These are phyloP conservation scores for Termitomyces sp. DNA, from an alignment of 768 basidiomycete genomes.

Conservation along the genomic window DNA sequence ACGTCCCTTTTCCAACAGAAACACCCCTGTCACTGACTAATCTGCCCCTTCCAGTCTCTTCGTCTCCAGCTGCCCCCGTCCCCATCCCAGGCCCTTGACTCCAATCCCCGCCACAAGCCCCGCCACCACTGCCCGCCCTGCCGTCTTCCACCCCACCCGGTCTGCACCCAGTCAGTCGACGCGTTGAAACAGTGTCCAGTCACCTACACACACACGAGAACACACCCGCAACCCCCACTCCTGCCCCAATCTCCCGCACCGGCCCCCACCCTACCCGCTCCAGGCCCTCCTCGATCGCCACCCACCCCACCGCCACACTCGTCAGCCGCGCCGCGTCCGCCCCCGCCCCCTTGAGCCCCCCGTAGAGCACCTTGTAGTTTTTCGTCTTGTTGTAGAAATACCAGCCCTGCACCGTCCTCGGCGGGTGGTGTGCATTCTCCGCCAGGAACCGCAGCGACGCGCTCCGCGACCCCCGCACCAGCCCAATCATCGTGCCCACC, in stretches of 20 bases:
- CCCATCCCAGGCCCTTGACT: conserved; percentile 44
- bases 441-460: conserved; percentile 81
- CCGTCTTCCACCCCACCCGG: conserved; percentile 48
- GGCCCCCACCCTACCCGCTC: conserved; percentile 30
- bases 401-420: conserved; percentile 85
- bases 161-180: conserved; percentile 31
- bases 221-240: conserved; percentile 53
- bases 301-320: conserved; percentile 34
- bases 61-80: conserved; percentile 22
- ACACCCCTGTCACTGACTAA: conserved; percentile 6
- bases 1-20: conserved; percentile 1
- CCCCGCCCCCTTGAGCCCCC: conserved; percentile 64
- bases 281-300: conserved; percentile 38
- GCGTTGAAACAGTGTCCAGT: conserved; percentile 1
- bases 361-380: conserved; percentile 80
- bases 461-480: conserved; percentile 63
- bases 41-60: conserved; percentile 18
- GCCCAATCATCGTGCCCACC: conserved; percentile 65
- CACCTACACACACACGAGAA: conserved; percentile 52
- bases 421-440: conserved; percentile 88
- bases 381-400: conserved; percentile 97
- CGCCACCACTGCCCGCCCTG: conserved; percentile 42
- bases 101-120: conserved; percentile 55
- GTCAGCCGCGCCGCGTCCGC: conserved; percentile 48
- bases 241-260: conserved; percentile 55